Base-by-base conservation (phyloP, 1,284 basidiomycete species). In the Cerioporus squamosus region DNA sequence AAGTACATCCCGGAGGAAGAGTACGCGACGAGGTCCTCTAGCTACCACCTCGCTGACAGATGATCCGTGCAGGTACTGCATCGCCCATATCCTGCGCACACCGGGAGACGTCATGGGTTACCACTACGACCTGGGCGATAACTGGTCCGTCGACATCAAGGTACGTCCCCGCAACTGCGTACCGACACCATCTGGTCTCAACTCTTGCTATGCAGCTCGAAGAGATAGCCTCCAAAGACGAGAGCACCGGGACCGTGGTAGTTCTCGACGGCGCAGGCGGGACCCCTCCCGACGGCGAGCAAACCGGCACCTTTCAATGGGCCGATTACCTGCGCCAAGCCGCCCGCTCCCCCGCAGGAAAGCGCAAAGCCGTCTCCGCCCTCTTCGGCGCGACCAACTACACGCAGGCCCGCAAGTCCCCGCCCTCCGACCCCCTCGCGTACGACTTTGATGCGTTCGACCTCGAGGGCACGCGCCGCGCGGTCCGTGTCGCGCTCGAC, bases 401-500 rank as follows among this genome's bases (percentile, higher is more conserved):
- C 52, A 39, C 42, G 10, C 31, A 31, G 20, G 24, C 26, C 24
- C 24, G 44, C 44, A 47, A 33, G 20, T 5, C n/a, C 15, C 45
- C n/a, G 17, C 46, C 39, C 7, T 18, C 42, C 10, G 26, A 50
- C n/a, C 22, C 29, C 6, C 44, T 44, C 15, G 22, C 29, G 14
- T 64, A 60, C 49, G 63, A 64, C 42, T 61, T 61, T 20, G 57
- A 62, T 55, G 24, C 36, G 20, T 64, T 64, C 55, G 51, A 55
- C 42, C 29, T 64, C 18, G 46, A 36, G 7, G 55, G 51, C 23
- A 56, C 63, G 24, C 63, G 57, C n/a, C 33, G 29, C 38, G 60
- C 60, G 15, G 63, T 62, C n/a, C 45, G 42, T 9, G 51, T 26
- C 17, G 60, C 63, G 38, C 46, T 62, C 8, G 53, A 53, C 36